These are phyloP conservation scores for Apiospora arundinis DNA, from an alignment of 2,329 filamentous ascomycete genomes.

Conservation along the genomic window DNA sequence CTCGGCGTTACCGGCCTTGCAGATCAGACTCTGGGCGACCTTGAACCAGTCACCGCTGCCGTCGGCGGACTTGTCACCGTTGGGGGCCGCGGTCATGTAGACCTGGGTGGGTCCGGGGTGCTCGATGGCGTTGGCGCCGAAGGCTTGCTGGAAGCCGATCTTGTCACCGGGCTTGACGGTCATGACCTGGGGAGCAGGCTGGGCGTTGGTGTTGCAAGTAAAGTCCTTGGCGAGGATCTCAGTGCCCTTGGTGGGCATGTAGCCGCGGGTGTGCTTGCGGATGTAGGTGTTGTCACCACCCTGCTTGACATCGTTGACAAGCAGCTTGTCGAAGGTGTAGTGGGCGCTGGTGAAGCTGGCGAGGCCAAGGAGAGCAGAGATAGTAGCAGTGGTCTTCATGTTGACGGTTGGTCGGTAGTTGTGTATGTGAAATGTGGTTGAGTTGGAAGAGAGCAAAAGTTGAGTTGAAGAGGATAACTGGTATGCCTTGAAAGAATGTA, in stretches of 20 bases:
- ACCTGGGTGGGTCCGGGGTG: slow-evolving; percentile 31
- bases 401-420: neutral
- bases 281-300: slow-evolving; percentile 33
- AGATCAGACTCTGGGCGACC: slow-evolving; percentile 25
- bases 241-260: slow-evolving; percentile 30
- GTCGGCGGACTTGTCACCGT: slow-evolving; percentile 24
- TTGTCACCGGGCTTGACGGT: slow-evolving; percentile 39
- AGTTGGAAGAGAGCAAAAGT: slow-evolving; percentile 4
- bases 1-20: slow-evolving; percentile 22
- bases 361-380: slow-evolving; percentile 20
- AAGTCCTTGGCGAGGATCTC: slow-evolving; percentile 39
- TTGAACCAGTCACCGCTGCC: slow-evolving; percentile 31
- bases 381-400: slow-evolving; percentile 20
- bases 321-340: slow-evolving; percentile 35
- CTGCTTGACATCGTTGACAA: slow-evolving; percentile 30
- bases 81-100: slow-evolving; percentile 26
- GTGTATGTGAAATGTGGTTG: neutral
- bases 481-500: slow-evolving; percentile 18
- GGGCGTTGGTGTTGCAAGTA: slow-evolving; percentile 36
- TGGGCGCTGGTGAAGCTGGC: slow-evolving; percentile 27
- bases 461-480: neutral
- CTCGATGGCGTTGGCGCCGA: slow-evolving; percentile 32
- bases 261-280: slow-evolving; percentile 38
- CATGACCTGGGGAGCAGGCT: slow-evolving; percentile 34
- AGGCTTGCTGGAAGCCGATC: slow-evolving; percentile 37